A percentile compares a stretch with the other conserved stretches of the same genome.
Evolutionary conservation across 768 basidiomycete species (phyloP).

Genomic region (Termitomyces sp.): DNA sequence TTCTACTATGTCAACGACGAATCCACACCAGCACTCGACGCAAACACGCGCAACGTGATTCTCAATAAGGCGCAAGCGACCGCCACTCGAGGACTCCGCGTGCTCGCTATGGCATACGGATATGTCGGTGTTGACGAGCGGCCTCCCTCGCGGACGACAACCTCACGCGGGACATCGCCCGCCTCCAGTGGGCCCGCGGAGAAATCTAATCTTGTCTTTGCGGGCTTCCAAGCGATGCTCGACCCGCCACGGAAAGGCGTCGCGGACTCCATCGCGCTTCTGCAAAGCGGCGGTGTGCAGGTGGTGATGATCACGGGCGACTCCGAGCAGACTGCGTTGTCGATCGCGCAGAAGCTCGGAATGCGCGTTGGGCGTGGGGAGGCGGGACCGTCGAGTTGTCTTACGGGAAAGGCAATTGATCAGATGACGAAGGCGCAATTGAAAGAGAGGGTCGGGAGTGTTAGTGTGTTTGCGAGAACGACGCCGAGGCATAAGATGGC

Average conservation of each 20-base stretch:
- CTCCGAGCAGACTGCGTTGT: slow-evolving; percentile 83
- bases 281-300: slow-evolving; percentile 85
- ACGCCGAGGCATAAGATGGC: slow-evolving; percentile 98
- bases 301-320: slow-evolving; percentile 99
- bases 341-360: slow-evolving; percentile 84
- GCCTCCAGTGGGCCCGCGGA: slow-evolving; percentile 17
- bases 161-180: slow-evolving; percentile 24
- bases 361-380: slow-evolving; percentile 54
- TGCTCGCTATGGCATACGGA: slow-evolving; percentile 91
- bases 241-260: slow-evolving; percentile 94
- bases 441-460: slow-evolving; percentile 70
- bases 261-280: slow-evolving; percentile 76
- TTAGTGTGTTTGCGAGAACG: slow-evolving; percentile 91
- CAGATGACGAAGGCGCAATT: slow-evolving; percentile 76
- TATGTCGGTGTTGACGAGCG: slow-evolving; percentile 49
- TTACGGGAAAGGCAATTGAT: slow-evolving; percentile 85
- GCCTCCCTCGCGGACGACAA: slow-evolving; percentile 19
- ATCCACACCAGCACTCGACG: slow-evolving; percentile 79
- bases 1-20: slow-evolving; percentile 87
- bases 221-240: slow-evolving; percentile 91
- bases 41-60: slow-evolving; percentile 62
- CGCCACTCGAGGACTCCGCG: slow-evolving; percentile 73
- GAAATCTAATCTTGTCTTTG: slow-evolving; percentile 71
- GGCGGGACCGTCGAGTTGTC: slow-evolving; percentile 38
- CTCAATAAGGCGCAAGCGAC: slow-evolving; percentile 63